Evolutionary conservation across 2,329 filamentous ascomycete species (phyloP).

Genomic region (Paecilomyces sp.): DNA sequence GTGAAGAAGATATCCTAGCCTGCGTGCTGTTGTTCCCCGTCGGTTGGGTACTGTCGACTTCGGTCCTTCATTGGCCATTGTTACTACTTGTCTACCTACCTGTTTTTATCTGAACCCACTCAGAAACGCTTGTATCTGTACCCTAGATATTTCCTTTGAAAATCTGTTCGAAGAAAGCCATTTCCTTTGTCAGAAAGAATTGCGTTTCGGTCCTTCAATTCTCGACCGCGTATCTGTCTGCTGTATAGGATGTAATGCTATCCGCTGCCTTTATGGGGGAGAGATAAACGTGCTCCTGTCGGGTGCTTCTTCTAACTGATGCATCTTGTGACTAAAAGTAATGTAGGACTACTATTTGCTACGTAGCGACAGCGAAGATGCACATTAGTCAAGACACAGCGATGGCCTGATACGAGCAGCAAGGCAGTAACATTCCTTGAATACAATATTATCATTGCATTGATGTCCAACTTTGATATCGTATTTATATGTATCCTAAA

Average conservation of each 20-base stretch:
- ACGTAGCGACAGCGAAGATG: no score
- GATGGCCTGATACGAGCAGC: no score
- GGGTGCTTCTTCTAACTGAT: neutral
- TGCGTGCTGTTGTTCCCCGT: slow-evolving; percentile 14
- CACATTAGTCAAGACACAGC: no score
- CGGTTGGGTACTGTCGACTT: slow-evolving; percentile 15
- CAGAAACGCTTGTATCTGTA: slow-evolving; percentile 36
- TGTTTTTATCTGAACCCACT: slow-evolving; percentile 32
- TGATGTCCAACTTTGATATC: neutral
- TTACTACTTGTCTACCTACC: slow-evolving; percentile 19
- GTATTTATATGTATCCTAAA: neutral
- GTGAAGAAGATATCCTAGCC: slow-evolving; percentile 5
- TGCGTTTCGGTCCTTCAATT: neutral
- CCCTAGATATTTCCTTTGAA: slow-evolving; percentile 33
- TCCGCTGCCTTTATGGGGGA: neutral
- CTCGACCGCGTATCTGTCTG: neutral
- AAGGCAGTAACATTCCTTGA: no score
- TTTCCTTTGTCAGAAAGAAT: neutral
- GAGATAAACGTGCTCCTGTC: neutral
- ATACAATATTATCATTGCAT: neutral
- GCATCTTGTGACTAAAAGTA: neutral
- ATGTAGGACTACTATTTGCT: neutral
- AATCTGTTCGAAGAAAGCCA: slow-evolving; percentile 29
- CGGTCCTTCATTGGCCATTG: slow-evolving; percentile 20
- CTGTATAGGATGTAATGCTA: neutral